Evolutionary conservation across 139 green algal species (phyloP).

Genomic region (Microglena sp.): DNA sequence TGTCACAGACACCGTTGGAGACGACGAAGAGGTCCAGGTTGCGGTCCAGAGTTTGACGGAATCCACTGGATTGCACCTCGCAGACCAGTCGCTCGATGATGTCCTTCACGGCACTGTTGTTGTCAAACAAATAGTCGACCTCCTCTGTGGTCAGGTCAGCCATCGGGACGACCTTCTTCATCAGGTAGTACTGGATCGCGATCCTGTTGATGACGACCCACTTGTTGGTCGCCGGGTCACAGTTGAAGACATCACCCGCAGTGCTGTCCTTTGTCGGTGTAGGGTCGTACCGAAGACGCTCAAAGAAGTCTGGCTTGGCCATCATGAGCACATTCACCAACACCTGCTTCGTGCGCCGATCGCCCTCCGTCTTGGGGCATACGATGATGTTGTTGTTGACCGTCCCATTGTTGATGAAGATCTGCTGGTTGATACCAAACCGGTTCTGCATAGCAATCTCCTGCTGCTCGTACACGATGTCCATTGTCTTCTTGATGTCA

Average conservation of each 20-base stretch:
- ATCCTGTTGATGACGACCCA: background rate
- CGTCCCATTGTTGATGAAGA: background rate
- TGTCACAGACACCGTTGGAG: slow-evolving; percentile 1
- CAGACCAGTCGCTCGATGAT: background rate
- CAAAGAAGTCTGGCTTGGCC: background rate
- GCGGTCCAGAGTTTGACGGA: background rate
- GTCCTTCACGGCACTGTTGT: background rate
- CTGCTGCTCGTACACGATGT: background rate
- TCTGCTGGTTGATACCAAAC: background rate
- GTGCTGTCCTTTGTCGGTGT: background rate
- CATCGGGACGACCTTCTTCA: background rate
- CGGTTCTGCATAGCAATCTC: background rate
- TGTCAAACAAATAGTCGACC: background rate
- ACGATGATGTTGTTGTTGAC: background rate
- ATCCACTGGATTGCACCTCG: background rate
- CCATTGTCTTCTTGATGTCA: background rate
- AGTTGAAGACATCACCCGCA: background rate
- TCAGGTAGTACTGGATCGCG: no score
- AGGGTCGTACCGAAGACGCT: background rate
- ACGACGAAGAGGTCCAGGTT: slow-evolving; percentile 7
- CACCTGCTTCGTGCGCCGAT: background rate
- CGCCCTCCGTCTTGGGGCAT: background rate
- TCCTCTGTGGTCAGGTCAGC: background rate
- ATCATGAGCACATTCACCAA: background rate
- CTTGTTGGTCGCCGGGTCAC: background rate